Conservation (phyloP, 192 early-diverging fungal genomes). For the Haplosporangium gracile region DNA sequence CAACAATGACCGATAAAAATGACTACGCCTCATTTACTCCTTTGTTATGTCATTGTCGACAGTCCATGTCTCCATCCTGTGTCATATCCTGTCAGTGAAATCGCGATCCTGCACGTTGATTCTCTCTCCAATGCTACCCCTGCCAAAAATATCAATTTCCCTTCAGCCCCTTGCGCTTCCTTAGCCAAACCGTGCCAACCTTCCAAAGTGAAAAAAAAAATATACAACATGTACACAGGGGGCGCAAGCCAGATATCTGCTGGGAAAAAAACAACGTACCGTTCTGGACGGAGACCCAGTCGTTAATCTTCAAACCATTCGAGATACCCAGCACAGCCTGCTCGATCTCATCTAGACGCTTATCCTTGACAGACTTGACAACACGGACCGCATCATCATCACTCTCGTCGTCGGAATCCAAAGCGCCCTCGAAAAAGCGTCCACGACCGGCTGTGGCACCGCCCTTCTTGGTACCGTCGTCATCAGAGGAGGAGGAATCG, state of each 20-base stretch:
- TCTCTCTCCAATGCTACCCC: too few relatives aligned
- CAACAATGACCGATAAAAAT: neutral
- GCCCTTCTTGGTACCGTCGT: constrained; percentile 66
- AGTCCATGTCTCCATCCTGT: too few relatives aligned
- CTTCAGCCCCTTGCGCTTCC: too few relatives aligned
- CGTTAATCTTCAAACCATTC: constrained; percentile 87
- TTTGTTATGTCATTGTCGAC: too few relatives aligned
- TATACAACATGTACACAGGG: neutral
- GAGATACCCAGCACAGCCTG: constrained; percentile 72
- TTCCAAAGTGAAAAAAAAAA: neutral
- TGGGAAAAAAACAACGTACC: constrained; percentile 62
- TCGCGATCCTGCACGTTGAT: too few relatives aligned
- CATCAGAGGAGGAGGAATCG: constrained; percentile 59
- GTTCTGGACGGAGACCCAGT: constrained; percentile 87
- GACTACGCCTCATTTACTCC: neutral
- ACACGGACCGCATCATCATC: constrained; percentile 82
- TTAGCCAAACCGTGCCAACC: neutral
- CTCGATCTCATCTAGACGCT: constrained; percentile 89
- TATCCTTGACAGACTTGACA: constrained; percentile 88
- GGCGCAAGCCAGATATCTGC: too few relatives aligned
- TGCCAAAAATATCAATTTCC: too few relatives aligned
- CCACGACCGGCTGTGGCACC: constrained; percentile 19
- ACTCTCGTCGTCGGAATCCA: constrained; percentile 69
- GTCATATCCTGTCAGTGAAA: too few relatives aligned
- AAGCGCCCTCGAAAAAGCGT: constrained; percentile 55